Base-by-base conservation (phyloP, 2,329 filamentous ascomycete genomes). In the Cercospora brassicicola region DNA sequence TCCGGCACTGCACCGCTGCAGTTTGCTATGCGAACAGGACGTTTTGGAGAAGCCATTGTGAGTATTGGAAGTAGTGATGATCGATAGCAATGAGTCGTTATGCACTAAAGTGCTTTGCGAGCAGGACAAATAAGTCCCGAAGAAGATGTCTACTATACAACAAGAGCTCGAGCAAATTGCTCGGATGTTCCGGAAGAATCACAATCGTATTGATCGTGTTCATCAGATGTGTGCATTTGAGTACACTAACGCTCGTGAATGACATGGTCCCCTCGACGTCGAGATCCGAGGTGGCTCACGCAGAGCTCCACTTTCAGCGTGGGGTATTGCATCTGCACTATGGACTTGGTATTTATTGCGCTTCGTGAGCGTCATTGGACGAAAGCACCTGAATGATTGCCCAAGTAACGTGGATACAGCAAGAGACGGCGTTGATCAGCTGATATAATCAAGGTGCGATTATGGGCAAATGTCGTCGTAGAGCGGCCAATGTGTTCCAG, bases 1-100 rank as follows among this genome's bases (percentile, higher is more conserved):
- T 75, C 73, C 18, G 71, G 71, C 10, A 74, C 73, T 42, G 73
- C 73, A n/a, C 73, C 73, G 4, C 66, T 69, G 64, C 71, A 72
- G 42, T 71, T 72, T 7, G 71, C 71, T 30, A 72, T 72, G 11
- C 71, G 62, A 33, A 72, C 71, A 55, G 71, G 69, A 28, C 71
- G 65, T 33, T 68, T 59, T 15, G 26, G 51, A 4, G 68, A 67
- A 26, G 61, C 61, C 70, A 72, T 72, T 63, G 59, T 59, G 55
- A 33, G 36, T 59, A 6, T 59, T n/a, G 8, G 55, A 59, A 11
- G 28, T 20, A 8, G 13, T 3, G 4, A 36, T 23, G n/a, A 20
- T 23, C 15, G 55, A 33, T 59, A 36, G 18, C n/a, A 15, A 36
- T 4, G 26, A 36, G 30, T 36, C 6, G 23, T 15, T 55, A 7